Evolutionary conservation across 176 grass and related monocot genomes (phyloP), one percentile per base, ranked within the genome.

Genomic region (Carex scoparia): DNA sequence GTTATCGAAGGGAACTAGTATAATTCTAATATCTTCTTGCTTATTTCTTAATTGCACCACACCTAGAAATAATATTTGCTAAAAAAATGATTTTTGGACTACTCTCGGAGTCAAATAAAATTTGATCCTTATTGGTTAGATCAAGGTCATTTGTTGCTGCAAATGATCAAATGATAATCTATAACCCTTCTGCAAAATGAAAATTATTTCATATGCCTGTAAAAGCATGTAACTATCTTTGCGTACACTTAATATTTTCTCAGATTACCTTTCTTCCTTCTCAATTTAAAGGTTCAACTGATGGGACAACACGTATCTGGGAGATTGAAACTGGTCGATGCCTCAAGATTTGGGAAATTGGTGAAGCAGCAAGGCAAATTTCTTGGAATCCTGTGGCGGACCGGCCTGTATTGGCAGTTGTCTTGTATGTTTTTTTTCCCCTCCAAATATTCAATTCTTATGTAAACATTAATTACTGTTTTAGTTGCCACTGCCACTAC

Each of bases 291-390:
- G 97, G 93, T 87, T 99, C 97, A 79, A 81, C 66, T 84, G 97
- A 99, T 87, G 97, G 97, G 80, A 92, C 87, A 28, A 91, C 94
- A 61, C 91, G 93, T 84, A 60, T 99, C 65, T 99, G 93, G 96
- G 97, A 99, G 84, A 90, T 99, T 85, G 93, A 95, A 92, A 99
- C 97, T 80, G 94, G 90, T 38, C 88, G 97, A 5, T 95, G 93
- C 61, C 72, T 92, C 40, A 94, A 92, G 68, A 81, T 94, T 66
- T 99, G 91, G 91, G 88, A 94, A 70, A 89, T 96, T 65, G 93
- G 91, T 12, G 93, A 88, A 79, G 71, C 87, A 49, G 91, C 94
- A 64, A 80, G 84, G 65, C 84, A 87, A 73, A 84, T 99, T 89
- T 70, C 88, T 23, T 99, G 97, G 97, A 99, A 99, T 86, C 97